Percentiles rank a stretch among this genome's conserved stretches.
Conservation (phyloP, 2,329 filamentous ascomycete species). For the Fusarium sp. region DNA sequence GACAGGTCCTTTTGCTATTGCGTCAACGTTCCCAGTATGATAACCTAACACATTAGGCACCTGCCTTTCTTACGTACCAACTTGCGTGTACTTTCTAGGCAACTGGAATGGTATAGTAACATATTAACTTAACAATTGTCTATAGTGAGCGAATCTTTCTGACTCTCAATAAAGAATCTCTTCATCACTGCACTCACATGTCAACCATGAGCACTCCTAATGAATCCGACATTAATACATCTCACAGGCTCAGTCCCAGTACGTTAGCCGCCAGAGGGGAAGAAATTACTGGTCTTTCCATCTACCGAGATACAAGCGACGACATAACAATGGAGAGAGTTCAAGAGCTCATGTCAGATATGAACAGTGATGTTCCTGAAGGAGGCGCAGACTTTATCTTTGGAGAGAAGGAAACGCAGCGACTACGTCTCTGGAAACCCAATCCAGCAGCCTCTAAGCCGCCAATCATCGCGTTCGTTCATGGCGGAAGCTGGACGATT, state of each 20-base stretch:
- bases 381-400: neutral
- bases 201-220: neutral
- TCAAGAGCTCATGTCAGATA: neutral
- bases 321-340: neutral
- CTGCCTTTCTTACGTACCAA: neutral
- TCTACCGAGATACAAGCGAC: neutral
- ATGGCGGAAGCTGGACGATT: slow-evolving; percentile 14
- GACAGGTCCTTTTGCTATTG: neutral
- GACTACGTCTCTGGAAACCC: slow-evolving; percentile 4
- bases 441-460: rapidly evolving
- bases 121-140: neutral
- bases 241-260: neutral
- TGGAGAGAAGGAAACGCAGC: neutral
- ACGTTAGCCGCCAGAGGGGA: neutral
- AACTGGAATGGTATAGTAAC: neutral
- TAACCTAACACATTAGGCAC: neutral
- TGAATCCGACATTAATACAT: neutral
- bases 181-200: neutral
- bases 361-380: neutral
- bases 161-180: neutral
- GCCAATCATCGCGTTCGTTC: neutral
- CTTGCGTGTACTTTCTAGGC: neutral
- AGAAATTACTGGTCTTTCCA: neutral
- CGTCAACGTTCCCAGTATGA: neutral
- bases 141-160: neutral